Base-by-base conservation (phyloP, 345 rosid genomes). In the Luvunga scandens region DNA sequence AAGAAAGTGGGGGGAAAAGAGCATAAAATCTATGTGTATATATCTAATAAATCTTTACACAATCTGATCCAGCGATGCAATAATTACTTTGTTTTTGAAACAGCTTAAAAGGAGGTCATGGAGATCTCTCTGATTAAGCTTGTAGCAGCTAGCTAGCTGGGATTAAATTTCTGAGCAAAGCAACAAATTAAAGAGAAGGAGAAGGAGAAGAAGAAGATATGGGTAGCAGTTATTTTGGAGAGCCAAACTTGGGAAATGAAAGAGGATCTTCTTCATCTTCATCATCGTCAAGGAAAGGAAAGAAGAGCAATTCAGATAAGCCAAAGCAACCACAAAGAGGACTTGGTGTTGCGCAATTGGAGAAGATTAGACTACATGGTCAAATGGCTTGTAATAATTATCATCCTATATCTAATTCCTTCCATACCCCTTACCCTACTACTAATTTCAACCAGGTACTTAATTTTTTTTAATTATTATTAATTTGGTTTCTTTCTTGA, bases 21-120 rank as follows among this genome's bases (percentile, higher is more conserved):
- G 89, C 87, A 91, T 84, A 89, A 90, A 90, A 91, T 92, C 92
- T 91, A 89, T 83, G 93, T 83, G 71, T 83, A 80, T 85, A 83
- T 81, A 81, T 84, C 78, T 69, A 85, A 28, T 85, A 89, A 92
- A 91, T 92, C 95, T 87, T 84, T 64, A 83, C 85, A 86, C 82
- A 92, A 92, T 96, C 95, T 83, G 91, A 89, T 91, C 92, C 99
- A 93, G 97, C 96, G 88, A 90, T 82, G 96, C 99, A 92, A 89
- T 87, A 83, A 88, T 92, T 86, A 85, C 84, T 85, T 50, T 77
- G 69, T 76, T 81, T 36, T 22, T 73, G 68, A 86, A 80, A 85
- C 83, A 83, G 78, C 83, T 83, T 83, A 82, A 81, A 90, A 86
- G 80, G 79, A 68, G 82, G 78, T 39, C 5, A 78, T 14, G 56